phyloP scores from a whole-genome alignment of 768 basidiomycete genomes.

The Wakefieldia striispora region DNA sequence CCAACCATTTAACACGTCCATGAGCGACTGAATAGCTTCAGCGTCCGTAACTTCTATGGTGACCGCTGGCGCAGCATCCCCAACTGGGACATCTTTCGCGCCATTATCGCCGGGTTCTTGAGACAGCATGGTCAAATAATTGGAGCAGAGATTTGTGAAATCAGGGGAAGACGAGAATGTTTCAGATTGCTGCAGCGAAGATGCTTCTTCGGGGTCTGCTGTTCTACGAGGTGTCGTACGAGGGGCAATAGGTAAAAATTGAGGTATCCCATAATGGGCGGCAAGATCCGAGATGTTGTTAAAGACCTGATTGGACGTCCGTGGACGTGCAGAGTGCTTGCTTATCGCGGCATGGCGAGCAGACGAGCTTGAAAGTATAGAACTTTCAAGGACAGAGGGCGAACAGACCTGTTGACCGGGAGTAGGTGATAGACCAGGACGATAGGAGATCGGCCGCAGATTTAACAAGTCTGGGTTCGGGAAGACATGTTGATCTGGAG shows the following conservation, averaged over 20 bases:
- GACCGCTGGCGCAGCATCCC: constrained; percentile 28
- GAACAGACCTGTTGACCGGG: constrained; percentile 41
- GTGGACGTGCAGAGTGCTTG: constrained; percentile 52
- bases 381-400: constrained; percentile 46
- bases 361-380: constrained; percentile 49
- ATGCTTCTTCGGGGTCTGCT: constrained; percentile 34
- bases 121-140: constrained; percentile 70
- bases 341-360: constrained; percentile 61
- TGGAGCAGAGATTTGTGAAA: constrained; percentile 47
- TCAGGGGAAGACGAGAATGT: constrained; percentile 35
- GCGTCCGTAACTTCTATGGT: constrained; percentile 21
- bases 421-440: constrained; percentile 35
- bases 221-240: constrained; percentile 50
- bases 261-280: constrained; percentile 78
- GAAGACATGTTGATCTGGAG: constrained; percentile 46
- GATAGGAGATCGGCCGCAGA: constrained; percentile 41
- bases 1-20: constrained; percentile 41
- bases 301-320: constrained; percentile 67
- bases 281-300: constrained; percentile 64
- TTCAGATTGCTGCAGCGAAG: constrained; percentile 24
- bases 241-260: constrained; percentile 65
- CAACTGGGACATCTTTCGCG: constrained; percentile 31
- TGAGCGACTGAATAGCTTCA: constrained; percentile 36
- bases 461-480: constrained; percentile 39
- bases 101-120: constrained; percentile 44